These are phyloP conservation scores for Sclerotinia borealis DNA, from an alignment of 2,329 filamentous ascomycete genomes.

Conservation along the genomic window DNA sequence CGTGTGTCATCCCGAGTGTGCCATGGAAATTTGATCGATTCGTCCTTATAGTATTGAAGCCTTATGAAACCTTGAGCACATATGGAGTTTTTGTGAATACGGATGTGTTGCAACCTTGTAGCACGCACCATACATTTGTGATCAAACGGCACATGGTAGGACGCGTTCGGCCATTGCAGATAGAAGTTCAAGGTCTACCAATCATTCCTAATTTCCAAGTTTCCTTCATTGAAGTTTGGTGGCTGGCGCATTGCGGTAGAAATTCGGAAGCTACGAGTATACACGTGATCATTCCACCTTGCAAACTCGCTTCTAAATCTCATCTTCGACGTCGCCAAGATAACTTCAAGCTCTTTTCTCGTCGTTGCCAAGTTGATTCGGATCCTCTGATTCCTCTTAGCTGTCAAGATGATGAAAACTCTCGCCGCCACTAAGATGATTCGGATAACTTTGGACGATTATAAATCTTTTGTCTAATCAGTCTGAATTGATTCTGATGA, in stretches of 20 bases:
- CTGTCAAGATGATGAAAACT: not conserved
- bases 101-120: not conserved
- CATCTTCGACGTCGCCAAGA: too few species aligned
- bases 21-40: not conserved
- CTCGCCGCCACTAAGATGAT: not conserved
- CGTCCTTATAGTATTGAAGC: not conserved
- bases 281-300: not conserved
- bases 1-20: not conserved
- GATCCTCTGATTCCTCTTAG: not conserved
- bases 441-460: not conserved
- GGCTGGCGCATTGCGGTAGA: not conserved
- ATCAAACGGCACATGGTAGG: not conserved
- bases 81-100: too few species aligned
- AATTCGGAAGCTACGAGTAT: not conserved
- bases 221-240: not conserved
- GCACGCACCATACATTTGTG: not conserved
- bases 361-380: not conserved
- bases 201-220: not conserved
- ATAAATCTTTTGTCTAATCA: not conserved
- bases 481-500: not conserved
- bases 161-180: not conserved
- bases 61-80: too few species aligned
- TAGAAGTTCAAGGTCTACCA: not conserved
- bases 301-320: not conserved
- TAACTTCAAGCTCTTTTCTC: not conserved